phyloP scores from a whole-genome alignment of 176 grass and related monocot genomes.

The Aechmea fasciata region DNA sequence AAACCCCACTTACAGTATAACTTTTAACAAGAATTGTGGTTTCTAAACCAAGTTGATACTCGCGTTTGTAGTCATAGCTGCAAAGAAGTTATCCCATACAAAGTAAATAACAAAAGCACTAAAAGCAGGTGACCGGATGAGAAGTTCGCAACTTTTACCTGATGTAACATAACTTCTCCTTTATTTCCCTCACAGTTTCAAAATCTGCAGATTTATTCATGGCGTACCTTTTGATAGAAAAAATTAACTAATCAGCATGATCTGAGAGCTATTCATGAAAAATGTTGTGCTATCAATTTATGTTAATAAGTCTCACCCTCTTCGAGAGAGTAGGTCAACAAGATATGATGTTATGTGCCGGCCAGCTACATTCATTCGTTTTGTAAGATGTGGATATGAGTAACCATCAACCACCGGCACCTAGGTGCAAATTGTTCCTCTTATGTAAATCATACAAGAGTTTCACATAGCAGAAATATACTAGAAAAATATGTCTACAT shows the following conservation, averaged over 20 bases:
- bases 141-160: constrained; percentile 29
- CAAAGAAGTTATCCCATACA: constrained; percentile 22
- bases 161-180: constrained; percentile 91
- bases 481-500: not conserved
- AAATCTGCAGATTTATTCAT: constrained; percentile 98
- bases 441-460: not conserved
- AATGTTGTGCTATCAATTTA: constrained; percentile 10
- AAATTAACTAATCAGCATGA: constrained; percentile 20
- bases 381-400: constrained; percentile 92
- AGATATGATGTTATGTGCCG: constrained; percentile 98
- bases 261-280: not conserved
- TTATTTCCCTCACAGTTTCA: constrained; percentile 92
- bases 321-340: constrained; percentile 89
- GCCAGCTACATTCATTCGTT: constrained; percentile 98
- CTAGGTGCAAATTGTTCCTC: constrained; percentile 29
- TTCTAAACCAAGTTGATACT: constrained; percentile 91
- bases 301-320: constrained; percentile 53
- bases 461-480: not conserved
- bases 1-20: constrained; percentile 68
- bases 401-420: constrained; percentile 97
- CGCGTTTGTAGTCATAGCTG: constrained; percentile 95
- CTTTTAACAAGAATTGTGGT: constrained; percentile 98
- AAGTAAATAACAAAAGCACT: not conserved
- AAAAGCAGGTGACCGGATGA: not conserved
- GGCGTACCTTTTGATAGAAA: constrained; percentile 51